These are phyloP conservation scores for Mrakia frigida DNA, from an alignment of 768 basidiomycete species.

Conservation along the genomic window DNA sequence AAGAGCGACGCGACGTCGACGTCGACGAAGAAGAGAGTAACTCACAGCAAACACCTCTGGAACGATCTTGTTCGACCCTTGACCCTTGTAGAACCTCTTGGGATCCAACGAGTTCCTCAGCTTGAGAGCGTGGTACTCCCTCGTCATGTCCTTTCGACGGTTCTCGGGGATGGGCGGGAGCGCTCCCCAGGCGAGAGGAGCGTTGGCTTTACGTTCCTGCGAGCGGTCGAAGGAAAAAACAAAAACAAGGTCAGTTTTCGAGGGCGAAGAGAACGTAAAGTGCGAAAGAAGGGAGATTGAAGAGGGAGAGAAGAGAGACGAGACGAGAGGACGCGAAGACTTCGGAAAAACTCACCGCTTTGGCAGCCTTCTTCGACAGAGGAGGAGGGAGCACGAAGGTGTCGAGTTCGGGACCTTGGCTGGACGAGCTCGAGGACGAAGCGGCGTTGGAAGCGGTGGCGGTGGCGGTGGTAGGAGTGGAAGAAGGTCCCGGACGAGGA, in stretches of 20 bases:
- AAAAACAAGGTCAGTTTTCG: not conserved
- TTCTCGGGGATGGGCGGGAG: constrained; percentile 31
- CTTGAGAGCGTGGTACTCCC: constrained; percentile 81
- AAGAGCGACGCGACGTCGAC: constrained; percentile 14
- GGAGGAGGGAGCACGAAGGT: not conserved
- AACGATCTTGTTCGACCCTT: constrained; percentile 59
- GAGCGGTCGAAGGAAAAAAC: not conserved
- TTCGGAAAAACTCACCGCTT: constrained; percentile 28
- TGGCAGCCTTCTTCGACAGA: constrained; percentile 26
- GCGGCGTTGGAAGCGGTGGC: not conserved
- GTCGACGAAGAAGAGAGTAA: constrained; percentile 21
- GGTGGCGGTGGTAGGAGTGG: not conserved
- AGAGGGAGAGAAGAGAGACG: not conserved
- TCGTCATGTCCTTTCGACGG: constrained; percentile 53
- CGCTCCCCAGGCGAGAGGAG: constrained; percentile 26
- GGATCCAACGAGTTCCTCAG: constrained; percentile 84
- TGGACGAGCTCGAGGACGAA: not conserved
- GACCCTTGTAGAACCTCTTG: constrained; percentile 71
- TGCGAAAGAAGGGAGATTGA: not conserved
- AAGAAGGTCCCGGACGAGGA: not conserved
- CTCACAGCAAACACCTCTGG: constrained; percentile 84
- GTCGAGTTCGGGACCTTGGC: constrained; percentile 18
- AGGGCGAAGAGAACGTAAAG: not conserved
- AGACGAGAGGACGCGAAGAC: not conserved
- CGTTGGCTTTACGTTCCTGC: constrained; percentile 20